These are phyloP conservation scores for Penicillium sp. DNA, from an alignment of 2,329 filamentous ascomycete genomes.

Conservation along the genomic window DNA sequence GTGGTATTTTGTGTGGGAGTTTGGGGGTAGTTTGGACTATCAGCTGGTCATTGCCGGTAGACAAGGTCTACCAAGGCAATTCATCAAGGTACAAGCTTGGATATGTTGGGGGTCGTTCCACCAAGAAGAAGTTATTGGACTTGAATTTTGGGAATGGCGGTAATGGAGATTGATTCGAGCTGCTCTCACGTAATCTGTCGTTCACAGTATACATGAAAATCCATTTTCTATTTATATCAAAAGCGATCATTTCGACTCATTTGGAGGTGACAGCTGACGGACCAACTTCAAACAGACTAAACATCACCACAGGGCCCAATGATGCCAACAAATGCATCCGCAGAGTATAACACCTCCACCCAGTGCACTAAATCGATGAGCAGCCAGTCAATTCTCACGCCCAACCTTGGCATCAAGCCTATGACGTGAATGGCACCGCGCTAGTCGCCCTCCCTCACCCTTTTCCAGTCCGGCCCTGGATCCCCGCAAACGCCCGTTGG, in stretches of 20 bases:
- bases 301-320: neutral
- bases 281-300: neutral
- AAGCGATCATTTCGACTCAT: neutral
- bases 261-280: neutral
- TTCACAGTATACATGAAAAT: neutral
- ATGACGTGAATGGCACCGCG: slow-evolving; percentile 23
- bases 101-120: slow-evolving; percentile 3
- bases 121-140: neutral
- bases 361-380: neutral
- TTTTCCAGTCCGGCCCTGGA: slow-evolving; percentile 7
- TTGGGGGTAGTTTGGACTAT: neutral
- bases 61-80: neutral
- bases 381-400: neutral
- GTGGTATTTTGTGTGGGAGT: neutral
- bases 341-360: neutral
- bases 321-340: neutral
- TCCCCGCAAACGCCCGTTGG: slow-evolving; percentile 36
- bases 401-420: slow-evolving; percentile 1
- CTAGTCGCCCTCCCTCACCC: neutral
- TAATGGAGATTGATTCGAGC: neutral
- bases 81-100: neutral
- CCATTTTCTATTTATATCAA: neutral
- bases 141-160: neutral
- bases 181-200: neutral
- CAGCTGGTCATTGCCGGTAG: neutral